A percentile compares a stretch with the other conserved stretches of the same genome.
Conservation (phyloP, 2,329 filamentous ascomycete genomes). For the Didymosphaeria variabile region DNA sequence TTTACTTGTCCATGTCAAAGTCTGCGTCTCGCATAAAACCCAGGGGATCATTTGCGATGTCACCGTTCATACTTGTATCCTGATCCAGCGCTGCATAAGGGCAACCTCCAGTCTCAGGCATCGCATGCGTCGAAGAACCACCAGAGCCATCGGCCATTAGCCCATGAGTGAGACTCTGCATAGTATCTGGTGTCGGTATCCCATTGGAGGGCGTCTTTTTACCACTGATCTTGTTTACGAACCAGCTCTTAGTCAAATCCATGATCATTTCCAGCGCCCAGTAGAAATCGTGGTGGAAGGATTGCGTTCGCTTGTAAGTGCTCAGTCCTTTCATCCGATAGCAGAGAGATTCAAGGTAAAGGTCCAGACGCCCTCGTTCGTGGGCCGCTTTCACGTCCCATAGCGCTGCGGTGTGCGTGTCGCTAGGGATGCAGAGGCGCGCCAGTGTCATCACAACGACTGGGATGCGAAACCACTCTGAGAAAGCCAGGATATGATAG, state of each 20-base stretch:
- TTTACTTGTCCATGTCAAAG: conserved; percentile 42
- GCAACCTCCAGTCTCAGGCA: neutral
- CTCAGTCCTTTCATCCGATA: conserved; percentile 43
- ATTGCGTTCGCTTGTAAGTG: conserved; percentile 35
- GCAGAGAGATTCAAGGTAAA: conserved; percentile 45
- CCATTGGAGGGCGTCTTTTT: conserved; percentile 10
- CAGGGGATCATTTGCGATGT: conserved; percentile 28
- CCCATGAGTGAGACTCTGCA: conserved; percentile 7
- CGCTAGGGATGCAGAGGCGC: conserved; percentile 40
- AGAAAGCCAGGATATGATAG: conserved; percentile 43
- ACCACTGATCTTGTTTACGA: conserved; percentile 34
- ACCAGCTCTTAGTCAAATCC: conserved; percentile 42
- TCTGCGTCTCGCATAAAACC: conserved; percentile 34
- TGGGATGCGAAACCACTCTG: conserved; percentile 46
- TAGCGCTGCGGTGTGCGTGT: conserved; percentile 30
- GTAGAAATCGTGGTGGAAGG: conserved; percentile 43
- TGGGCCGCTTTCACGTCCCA: conserved; percentile 47
- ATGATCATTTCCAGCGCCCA: conserved; percentile 41
- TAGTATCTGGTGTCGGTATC: conserved; percentile 20
- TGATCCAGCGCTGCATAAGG: conserved; percentile 7
- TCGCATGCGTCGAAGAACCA: conserved; percentile 4
- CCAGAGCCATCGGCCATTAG: neutral
- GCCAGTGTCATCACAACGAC: conserved; percentile 40
- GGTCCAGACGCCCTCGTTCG: conserved; percentile 40
- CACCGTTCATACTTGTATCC: conserved; percentile 13